These are phyloP conservation scores for Mycotypha africana DNA, from an alignment of 371 early-diverging fungal genomes.

Conservation along the genomic window DNA sequence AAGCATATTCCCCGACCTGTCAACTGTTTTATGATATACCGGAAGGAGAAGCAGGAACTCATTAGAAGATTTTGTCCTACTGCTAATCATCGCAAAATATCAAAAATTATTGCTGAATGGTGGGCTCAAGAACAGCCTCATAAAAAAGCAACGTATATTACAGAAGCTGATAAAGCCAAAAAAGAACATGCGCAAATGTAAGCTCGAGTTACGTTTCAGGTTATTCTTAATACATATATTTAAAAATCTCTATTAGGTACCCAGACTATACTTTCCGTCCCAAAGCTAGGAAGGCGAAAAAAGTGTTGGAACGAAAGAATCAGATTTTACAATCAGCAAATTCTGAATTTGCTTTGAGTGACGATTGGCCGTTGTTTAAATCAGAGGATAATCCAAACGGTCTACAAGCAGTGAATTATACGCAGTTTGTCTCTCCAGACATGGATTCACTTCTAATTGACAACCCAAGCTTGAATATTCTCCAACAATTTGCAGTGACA, in stretches of 20 bases:
- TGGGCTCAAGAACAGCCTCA: slow-evolving; percentile 48
- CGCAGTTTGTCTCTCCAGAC: too few relatives aligned
- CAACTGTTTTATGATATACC: slow-evolving; percentile 59
- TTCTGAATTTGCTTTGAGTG: too few relatives aligned
- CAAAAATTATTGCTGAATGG: slow-evolving; percentile 62
- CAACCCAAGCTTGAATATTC: too few relatives aligned
- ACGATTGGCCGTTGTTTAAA: too few relatives aligned
- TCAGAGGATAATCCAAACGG: too few relatives aligned
- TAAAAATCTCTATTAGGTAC: slow-evolving; percentile 38
- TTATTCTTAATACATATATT: slow-evolving; percentile 2
- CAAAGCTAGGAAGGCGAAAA: slow-evolving; percentile 45
- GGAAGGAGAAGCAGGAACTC: slow-evolving; percentile 58
- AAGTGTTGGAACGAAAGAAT: too few relatives aligned
- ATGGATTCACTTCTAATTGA: too few relatives aligned
- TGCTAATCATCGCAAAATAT: slow-evolving; percentile 64
- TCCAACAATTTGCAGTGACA: too few relatives aligned
- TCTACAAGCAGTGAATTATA: too few relatives aligned
- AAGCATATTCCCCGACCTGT: slow-evolving; percentile 43
- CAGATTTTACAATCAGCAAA: too few relatives aligned
- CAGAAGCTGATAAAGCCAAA: slow-evolving; percentile 51
- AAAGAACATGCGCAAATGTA: slow-evolving; percentile 51
- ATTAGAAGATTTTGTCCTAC: slow-evolving; percentile 52
- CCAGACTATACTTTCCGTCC: slow-evolving; percentile 71
- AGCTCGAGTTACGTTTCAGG: slow-evolving; percentile 16
- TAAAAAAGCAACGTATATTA: slow-evolving; percentile 49